Percentiles rank a stretch among this genome's conserved stretches.
These are phyloP conservation scores for Alternaria triticimaculans DNA, from an alignment of 2,329 filamentous ascomycete genomes.

Conservation along the genomic window DNA sequence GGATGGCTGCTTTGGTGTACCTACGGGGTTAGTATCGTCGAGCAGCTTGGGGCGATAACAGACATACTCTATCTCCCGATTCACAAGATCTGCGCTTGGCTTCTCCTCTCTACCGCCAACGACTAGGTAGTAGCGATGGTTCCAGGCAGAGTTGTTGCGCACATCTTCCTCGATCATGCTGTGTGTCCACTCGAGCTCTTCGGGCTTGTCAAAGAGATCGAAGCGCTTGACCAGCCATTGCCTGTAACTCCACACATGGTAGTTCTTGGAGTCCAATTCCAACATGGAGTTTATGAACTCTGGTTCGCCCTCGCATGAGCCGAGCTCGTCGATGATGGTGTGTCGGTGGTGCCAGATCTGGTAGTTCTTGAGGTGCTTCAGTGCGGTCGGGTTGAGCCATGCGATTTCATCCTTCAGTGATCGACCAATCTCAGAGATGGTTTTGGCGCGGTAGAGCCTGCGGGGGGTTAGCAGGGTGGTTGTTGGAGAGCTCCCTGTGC, in stretches of 20 bases:
- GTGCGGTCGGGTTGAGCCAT: conserved; percentile 85
- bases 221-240: conserved; percentile 76
- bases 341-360: conserved; percentile 85
- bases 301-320: conserved; percentile 70
- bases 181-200: conserved; percentile 75
- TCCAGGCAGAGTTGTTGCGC: conserved; percentile 97
- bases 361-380: conserved; percentile 94
- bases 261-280: conserved; percentile 89
- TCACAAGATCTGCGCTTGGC: conserved; percentile 63
- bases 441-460: conserved; percentile 84
- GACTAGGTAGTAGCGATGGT: conserved; percentile 92
- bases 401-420: conserved; percentile 74
- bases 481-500: not conserved
- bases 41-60: conserved; percentile 1
- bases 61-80: conserved; percentile 74
- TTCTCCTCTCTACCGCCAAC: conserved; percentile 65
- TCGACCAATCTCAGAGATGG: conserved; percentile 71
- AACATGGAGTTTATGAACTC: conserved; percentile 83
- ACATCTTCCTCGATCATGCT: conserved; percentile 78
- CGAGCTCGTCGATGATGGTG: conserved; percentile 63
- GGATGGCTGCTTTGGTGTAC: conserved; percentile 72
- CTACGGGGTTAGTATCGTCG: conserved; percentile 36
- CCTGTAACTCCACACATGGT: conserved; percentile 97
- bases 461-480: conserved; percentile 21
- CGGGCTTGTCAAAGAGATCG: conserved; percentile 59